These are phyloP conservation scores for Fragaria vesca DNA, from an alignment of 306 rosid species.

Conservation along the genomic window DNA sequence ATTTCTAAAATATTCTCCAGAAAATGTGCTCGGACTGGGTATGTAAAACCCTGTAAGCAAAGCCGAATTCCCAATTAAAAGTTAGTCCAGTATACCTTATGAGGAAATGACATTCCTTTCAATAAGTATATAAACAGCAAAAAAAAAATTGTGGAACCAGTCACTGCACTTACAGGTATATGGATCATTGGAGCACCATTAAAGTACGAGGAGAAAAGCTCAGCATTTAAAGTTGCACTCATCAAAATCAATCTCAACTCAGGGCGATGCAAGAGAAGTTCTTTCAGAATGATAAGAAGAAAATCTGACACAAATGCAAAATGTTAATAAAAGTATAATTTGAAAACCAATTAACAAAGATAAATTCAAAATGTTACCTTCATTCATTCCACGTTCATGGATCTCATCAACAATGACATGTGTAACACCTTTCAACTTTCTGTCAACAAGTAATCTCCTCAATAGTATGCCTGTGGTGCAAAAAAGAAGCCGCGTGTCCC, in stretches of 20 bases:
- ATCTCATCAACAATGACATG: constrained; percentile 96
- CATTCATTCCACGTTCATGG: constrained; percentile 99
- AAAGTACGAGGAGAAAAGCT: constrained; percentile 51
- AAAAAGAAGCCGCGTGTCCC: constrained; percentile 89
- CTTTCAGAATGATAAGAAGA: constrained; percentile 51
- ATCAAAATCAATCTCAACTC: constrained; percentile 48
- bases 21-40: constrained; percentile 52
- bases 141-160: not conserved
- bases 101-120: not conserved
- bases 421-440: constrained; percentile 79
- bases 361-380: constrained; percentile 52
- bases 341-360: constrained; percentile 20
- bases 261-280: constrained; percentile 50
- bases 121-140: not conserved
- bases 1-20: constrained; percentile 55
- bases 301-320: constrained; percentile 37
- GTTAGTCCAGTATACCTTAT: constrained; percentile 10
- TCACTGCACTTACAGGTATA: constrained; percentile 43
- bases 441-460: constrained; percentile 86
- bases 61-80: constrained; percentile 4
- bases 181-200: constrained; percentile 47
- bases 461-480: constrained; percentile 95
- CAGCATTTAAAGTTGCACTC: constrained; percentile 52
- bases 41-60: constrained; percentile 51
- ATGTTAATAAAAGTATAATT: not conserved